A percentile compares a stretch with the other conserved stretches of the same genome.
These are phyloP conservation scores for Nitzschia inconspicua DNA, from an alignment of 108 stramenopile genomes.

Conservation along the genomic window DNA sequence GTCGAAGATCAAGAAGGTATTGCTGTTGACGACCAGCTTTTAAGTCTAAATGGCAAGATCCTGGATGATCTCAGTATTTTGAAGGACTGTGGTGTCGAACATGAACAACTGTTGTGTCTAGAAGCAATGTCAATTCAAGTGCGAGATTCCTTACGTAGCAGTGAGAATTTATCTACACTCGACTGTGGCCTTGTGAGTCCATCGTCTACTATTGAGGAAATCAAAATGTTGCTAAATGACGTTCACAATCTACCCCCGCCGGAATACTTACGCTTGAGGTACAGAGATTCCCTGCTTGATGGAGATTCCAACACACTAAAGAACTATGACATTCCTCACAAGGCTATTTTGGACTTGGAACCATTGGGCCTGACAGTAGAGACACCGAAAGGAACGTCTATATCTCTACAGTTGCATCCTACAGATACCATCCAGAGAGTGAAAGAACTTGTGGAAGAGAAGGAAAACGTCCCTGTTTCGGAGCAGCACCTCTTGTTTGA, in stretches of 20 bases:
- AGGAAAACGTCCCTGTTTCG: not conserved
- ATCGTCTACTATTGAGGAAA: constrained; percentile 9
- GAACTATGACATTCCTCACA: constrained; percentile 5
- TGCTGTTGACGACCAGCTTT: not conserved
- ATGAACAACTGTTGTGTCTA: not conserved
- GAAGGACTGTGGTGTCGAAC: not conserved
- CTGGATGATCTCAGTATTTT: not conserved
- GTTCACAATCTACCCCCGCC: constrained; percentile 9
- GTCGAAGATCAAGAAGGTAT: constrained; percentile 4
- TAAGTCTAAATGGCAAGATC: not conserved
- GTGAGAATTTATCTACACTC: not conserved
- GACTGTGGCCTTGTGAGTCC: constrained; percentile 8
- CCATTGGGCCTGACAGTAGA: constrained; percentile 1
- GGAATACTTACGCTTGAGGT: not conserved
- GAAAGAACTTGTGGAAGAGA: constrained; percentile 12
- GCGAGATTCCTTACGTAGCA: constrained; percentile 26
- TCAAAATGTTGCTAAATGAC: not conserved
- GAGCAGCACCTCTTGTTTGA: not conserved
- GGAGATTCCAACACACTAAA: not conserved
- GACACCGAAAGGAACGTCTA: constrained; percentile 7
- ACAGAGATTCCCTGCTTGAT: not conserved
- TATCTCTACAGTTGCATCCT: constrained; percentile 4
- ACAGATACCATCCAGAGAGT: not conserved
- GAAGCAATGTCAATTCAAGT: not conserved
- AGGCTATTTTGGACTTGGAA: not conserved